Conservation (phyloP, 2,329 filamentous ascomycete species). For the Tolypocladium amazonense region DNA sequence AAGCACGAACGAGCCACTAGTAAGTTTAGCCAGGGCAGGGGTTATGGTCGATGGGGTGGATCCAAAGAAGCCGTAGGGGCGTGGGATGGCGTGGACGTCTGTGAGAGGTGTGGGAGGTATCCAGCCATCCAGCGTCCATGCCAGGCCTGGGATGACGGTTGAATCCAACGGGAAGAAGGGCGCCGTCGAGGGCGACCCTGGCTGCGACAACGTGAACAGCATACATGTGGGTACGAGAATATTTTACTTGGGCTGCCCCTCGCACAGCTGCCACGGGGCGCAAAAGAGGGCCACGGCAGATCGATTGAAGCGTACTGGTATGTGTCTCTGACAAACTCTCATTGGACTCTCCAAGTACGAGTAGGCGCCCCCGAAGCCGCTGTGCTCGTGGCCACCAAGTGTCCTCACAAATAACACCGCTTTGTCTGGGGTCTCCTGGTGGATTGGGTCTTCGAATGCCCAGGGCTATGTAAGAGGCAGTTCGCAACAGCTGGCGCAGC, state of each 20-base stretch:
- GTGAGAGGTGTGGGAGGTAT: not conserved
- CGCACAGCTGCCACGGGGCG: not conserved
- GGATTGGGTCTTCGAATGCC: not conserved
- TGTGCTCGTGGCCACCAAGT: not conserved
- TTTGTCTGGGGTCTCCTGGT: not conserved
- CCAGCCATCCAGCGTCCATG: conserved; percentile 1
- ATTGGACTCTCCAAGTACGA: not conserved
- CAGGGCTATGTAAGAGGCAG: not conserved
- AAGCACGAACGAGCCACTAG: conserved; percentile 13
- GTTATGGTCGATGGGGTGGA: not conserved
- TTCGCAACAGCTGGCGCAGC: not conserved
- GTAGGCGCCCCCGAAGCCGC: not conserved
- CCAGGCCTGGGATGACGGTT: conserved; percentile 3
- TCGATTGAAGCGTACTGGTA: not conserved
- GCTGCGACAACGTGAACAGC: not conserved
- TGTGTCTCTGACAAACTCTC: not conserved
- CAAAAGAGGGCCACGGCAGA: not conserved
- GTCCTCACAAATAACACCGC: not conserved
- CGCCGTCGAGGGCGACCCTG: not conserved
- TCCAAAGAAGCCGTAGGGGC: not conserved
- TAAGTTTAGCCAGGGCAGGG: conserved; percentile 1
- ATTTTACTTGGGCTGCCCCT: not conserved
- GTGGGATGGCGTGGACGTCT: not conserved
- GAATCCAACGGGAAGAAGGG: conserved; percentile 1
- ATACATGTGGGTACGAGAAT: not conserved